Percentiles rank a stretch among this genome's conserved stretches.
phyloP scores from a whole-genome alignment of 768 basidiomycete genomes.

The Chiua virens region DNA sequence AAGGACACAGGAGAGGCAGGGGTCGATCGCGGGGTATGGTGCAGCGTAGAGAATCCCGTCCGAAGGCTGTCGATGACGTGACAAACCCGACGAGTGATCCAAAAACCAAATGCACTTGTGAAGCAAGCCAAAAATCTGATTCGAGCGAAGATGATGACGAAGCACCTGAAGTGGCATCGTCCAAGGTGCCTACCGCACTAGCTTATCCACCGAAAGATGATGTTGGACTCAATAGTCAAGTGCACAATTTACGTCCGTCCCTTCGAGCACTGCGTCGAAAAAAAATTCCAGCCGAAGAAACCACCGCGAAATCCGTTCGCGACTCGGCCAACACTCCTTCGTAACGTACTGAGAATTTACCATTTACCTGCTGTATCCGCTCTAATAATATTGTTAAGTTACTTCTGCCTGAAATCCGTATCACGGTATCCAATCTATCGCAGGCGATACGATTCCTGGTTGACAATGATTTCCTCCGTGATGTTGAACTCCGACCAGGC shows the following conservation, averaged over 20 bases:
- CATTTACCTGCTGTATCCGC: background rate
- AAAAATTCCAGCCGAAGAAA: conserved; percentile 45
- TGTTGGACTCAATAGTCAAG: background rate
- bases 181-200: conserved; percentile 38
- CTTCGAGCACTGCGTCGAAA: conserved; percentile 18
- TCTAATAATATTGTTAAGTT: conserved; percentile 47
- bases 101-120: background rate
- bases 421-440: conserved; percentile 88
- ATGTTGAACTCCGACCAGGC: conserved; percentile 80
- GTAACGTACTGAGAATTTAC: conserved; percentile 56
- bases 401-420: conserved; percentile 79
- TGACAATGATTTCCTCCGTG: conserved; percentile 81
- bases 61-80: background rate
- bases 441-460: conserved; percentile 91
- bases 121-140: conserved; percentile 16
- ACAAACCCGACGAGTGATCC: background rate
- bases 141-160: conserved; percentile 39
- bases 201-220: conserved; percentile 7
- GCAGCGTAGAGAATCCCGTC: background rate
- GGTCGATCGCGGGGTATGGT: conserved; percentile 21
- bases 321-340: conserved; percentile 67
- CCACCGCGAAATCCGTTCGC: conserved; percentile 64
- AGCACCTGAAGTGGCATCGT: conserved; percentile 59
- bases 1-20: conserved; percentile 28
- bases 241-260: conserved; percentile 2